Evolutionary conservation across 768 basidiomycete genomes (phyloP), one percentile per base, ranked within the genome.

Genomic region (Termitomyces sp.): DNA sequence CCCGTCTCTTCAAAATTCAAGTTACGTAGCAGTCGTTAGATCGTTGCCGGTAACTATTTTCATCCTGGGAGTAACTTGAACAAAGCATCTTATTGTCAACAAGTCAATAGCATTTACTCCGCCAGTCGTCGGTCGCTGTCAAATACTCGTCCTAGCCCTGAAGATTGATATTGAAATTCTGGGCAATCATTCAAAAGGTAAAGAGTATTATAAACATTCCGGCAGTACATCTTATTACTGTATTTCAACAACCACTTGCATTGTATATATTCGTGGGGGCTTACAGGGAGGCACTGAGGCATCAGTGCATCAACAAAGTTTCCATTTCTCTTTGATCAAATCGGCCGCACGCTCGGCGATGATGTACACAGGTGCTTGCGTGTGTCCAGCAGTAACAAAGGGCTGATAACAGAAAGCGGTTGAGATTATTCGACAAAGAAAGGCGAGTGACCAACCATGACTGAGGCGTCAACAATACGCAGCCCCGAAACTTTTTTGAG

Each of bases 311-410:
- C 30, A 47, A 7, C 20, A 30, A 9, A 34, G n/a, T 22, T 24
- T 34, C 48, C 33, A 49, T 12, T 49, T 49, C 32, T 49, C 33
- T 49, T 33, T 49, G 8, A 49, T 49, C 33, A 68, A 26, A 45
- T 67, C 66, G 13, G 79, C 64, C 48, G 65, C 65, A 16, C 65
- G 56, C 49, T 68, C 68, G 16, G 64, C 68, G 3, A 69, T 54
- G 27, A 63, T 62, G 44, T 69, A 68, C 6, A 61, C 58, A 8
- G 65, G 62, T 9, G 63, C 65, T 58, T 66, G 65, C 10, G 63
- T 65, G 55, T 69, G 68, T 9, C 55, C 65, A 7, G 59, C 57
- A 7, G 65, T 62, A 39, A 48, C 22, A 13, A 48, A 48, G 5
- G 47, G 47, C 47, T 48, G 47, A 16, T 32, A 3, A 14, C 12